Conservation (phyloP, 805 yeast species). For the Teunomyces funiuensis region DNA sequence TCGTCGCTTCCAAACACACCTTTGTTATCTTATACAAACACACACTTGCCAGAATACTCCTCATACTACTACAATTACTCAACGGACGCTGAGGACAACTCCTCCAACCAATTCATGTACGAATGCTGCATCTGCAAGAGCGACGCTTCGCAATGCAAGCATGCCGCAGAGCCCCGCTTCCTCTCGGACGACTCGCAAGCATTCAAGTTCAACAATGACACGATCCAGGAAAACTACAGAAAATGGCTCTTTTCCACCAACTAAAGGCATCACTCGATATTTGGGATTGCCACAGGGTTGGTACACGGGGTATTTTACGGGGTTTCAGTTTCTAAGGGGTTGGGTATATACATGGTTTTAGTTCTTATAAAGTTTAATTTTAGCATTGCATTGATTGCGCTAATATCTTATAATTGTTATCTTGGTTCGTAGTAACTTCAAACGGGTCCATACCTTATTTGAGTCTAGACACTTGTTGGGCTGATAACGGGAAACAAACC, state of each 20-base stretch:
- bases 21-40: constrained; percentile 2
- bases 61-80: constrained; percentile 2
- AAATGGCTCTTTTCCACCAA: constrained; percentile 14
- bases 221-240: constrained; percentile 16
- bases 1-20: constrained; percentile 4
- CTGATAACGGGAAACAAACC: too few relatives aligned
- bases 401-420: too few relatives aligned
- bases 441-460: too few relatives aligned
- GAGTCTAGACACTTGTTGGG: too few relatives aligned
- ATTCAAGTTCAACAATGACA: constrained; percentile 13
- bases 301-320: neutral
- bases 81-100: neutral
- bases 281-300: neutral
- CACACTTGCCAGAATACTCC: neutral
- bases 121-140: constrained; percentile 17
- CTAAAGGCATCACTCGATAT: neutral
- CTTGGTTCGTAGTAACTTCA: too few relatives aligned
- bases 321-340: neutral
- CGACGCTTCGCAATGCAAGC: constrained; percentile 4
- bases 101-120: constrained; percentile 8
- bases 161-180: constrained; percentile 2
- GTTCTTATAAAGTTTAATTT: neutral
- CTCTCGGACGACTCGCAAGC: constrained; percentile 1
- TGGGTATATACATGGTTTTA: neutral
- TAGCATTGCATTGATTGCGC: neutral